A percentile compares a stretch with the other conserved stretches of the same genome.
phyloP scores from a whole-genome alignment of 805 yeast species.

The Starmerella gropengiesseri region DNA sequence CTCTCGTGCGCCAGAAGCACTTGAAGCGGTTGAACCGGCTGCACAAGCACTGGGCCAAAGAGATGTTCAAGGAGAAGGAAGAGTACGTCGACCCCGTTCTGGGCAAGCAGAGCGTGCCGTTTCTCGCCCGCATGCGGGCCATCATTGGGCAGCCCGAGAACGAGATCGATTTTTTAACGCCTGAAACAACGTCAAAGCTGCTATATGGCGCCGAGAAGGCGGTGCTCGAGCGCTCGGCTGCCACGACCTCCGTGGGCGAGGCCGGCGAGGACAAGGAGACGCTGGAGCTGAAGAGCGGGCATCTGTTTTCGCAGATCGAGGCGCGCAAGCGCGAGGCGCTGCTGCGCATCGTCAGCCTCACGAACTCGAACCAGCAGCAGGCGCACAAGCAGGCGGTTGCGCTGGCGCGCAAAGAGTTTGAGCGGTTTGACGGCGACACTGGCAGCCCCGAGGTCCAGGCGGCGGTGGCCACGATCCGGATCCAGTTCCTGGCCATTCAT shows the following conservation, averaged over 20 bases:
- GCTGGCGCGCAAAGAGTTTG: slow-evolving; percentile 69
- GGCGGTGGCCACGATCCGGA: slow-evolving; percentile 72
- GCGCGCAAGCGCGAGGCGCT: slow-evolving; percentile 57
- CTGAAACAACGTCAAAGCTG: slow-evolving; percentile 61
- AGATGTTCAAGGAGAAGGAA: slow-evolving; percentile 22
- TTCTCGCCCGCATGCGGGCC: slow-evolving; percentile 54
- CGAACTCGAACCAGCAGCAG: slow-evolving; percentile 55
- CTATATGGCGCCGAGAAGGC: slow-evolving; percentile 68
- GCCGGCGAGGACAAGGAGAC: slow-evolving; percentile 15
- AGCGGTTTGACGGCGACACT: slow-evolving; percentile 77
- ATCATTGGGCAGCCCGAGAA: slow-evolving; percentile 56
- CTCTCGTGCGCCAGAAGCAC: slow-evolving; percentile 23
- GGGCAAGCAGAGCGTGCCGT: slow-evolving; percentile 57
- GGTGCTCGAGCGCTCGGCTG: neutral
- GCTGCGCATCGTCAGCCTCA: slow-evolving; percentile 59
- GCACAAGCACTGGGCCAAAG: slow-evolving; percentile 27
- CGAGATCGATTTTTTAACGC: slow-evolving; percentile 47
- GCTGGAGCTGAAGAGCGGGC: slow-evolving; percentile 22
- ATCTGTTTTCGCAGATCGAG: slow-evolving; percentile 26
- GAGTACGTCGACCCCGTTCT: slow-evolving; percentile 68
- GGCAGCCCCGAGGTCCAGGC: slow-evolving; percentile 96
- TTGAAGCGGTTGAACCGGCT: slow-evolving; percentile 23
- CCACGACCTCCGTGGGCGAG: slow-evolving; percentile 16
- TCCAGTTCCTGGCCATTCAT: slow-evolving; percentile 68
- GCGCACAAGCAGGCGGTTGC: slow-evolving; percentile 45